Evolutionary conservation across 1,139 yeast species (phyloP).

Genomic region (Geotrichum restrictum): DNA sequence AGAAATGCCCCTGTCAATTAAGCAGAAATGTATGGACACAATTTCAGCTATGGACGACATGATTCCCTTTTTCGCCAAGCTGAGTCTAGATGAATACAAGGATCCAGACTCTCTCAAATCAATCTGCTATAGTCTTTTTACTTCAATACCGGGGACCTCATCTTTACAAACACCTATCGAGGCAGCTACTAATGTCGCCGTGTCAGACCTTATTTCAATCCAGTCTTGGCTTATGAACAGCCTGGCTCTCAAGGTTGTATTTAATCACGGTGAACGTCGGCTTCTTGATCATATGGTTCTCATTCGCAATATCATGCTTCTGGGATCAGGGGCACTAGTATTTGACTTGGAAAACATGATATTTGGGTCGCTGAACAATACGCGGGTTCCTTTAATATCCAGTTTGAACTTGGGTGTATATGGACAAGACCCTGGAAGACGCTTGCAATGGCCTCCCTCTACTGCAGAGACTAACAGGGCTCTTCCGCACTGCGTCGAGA

Average conservation of each 20-base stretch:
- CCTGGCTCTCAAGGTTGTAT: conserved; percentile 15
- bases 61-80: neutral
- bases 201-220: conserved; percentile 4
- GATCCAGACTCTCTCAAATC: conserved; percentile 3
- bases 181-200: conserved; percentile 9
- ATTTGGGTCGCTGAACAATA: conserved; percentile 14
- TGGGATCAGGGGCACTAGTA: conserved; percentile 19
- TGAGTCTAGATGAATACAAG: neutral
- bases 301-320: conserved; percentile 14
- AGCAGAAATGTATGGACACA: conserved; percentile 3
- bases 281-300: conserved; percentile 18
- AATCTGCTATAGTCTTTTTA: conserved; percentile 7
- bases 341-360: conserved; percentile 18
- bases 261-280: conserved; percentile 5
- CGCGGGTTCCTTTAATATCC: neutral
- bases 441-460: conserved; percentile 20
- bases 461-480: conserved; percentile 11
- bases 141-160: neutral
- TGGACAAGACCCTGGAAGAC: conserved; percentile 1
- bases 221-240: conserved; percentile 17
- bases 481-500: conserved; percentile 16
- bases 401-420: conserved; percentile 9
- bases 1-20: neutral
- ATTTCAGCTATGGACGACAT: conserved; percentile 5
- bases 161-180: conserved; percentile 7